Percentiles rank a stretch among this genome's conserved stretches.
Evolutionary conservation across 495 filamentous ascomycete species (phyloP).

Genomic region (Neurospora sp.): DNA sequence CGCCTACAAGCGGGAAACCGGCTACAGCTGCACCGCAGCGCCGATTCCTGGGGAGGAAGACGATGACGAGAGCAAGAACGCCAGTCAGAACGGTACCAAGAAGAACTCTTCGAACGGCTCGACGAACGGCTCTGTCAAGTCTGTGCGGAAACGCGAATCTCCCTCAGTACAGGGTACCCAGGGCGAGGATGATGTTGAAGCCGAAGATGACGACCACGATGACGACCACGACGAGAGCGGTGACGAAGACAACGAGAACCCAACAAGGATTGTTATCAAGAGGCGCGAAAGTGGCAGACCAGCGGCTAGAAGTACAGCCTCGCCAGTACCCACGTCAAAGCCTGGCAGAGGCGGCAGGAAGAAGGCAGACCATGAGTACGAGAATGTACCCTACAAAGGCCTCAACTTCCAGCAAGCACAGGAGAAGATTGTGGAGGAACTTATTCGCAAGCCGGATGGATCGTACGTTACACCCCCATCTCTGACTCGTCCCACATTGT

Average conservation of each 20-base stretch:
- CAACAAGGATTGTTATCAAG: slow-evolving; percentile 22
- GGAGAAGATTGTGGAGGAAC: slow-evolving; percentile 63
- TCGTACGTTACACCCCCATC: slow-evolving; percentile 36
- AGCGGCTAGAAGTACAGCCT: neutral
- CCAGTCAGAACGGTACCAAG: neutral
- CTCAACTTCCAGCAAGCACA: slow-evolving; percentile 70
- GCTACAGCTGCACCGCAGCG: slow-evolving; percentile 52
- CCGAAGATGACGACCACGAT: slow-evolving; percentile 15
- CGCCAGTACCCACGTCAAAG: neutral
- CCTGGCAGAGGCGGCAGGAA: slow-evolving; percentile 10
- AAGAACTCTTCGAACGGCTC: neutral
- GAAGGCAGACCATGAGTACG: slow-evolving; percentile 41
- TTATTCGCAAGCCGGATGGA: slow-evolving; percentile 52
- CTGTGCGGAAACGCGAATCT: slow-evolving; percentile 9
- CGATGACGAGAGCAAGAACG: slow-evolving; percentile 16
- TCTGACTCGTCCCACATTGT: neutral
- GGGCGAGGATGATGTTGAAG: slow-evolving; percentile 18
- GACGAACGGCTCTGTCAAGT: neutral
- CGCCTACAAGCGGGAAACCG: slow-evolving; percentile 46
- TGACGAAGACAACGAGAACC: slow-evolving; percentile 21
- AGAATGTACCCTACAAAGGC: slow-evolving; percentile 45
- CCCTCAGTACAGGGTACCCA: slow-evolving; percentile 8
- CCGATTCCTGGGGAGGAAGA: slow-evolving; percentile 35
- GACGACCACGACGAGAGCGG: slow-evolving; percentile 25
- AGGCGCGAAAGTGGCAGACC: slow-evolving; percentile 20